These are phyloP conservation scores for Beauveria scarabaeidicola DNA, from an alignment of 2,329 filamentous ascomycete species.

Conservation along the genomic window DNA sequence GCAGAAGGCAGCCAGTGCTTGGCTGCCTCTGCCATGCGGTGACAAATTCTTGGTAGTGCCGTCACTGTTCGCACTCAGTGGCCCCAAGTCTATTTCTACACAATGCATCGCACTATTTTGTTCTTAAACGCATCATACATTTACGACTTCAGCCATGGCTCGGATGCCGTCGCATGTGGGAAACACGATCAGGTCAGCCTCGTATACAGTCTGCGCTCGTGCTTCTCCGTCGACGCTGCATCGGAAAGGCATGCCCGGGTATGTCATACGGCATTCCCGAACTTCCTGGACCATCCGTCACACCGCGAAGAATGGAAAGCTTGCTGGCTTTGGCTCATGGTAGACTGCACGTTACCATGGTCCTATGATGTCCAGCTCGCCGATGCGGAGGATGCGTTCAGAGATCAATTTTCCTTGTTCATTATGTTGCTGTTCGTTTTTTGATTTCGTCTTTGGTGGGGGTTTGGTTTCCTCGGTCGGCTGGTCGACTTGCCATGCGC, in stretches of 20 bases:
- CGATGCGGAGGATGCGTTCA: conserved; percentile 7
- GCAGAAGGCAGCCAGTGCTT: background rate
- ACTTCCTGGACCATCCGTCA: conserved; percentile 1
- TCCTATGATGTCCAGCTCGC: background rate
- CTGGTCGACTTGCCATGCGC: background rate
- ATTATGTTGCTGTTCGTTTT: conserved; percentile 23
- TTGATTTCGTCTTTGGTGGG: conserved; percentile 15
- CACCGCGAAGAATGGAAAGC: background rate
- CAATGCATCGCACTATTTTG: conserved; percentile 30
- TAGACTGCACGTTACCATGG: conserved; percentile 3
- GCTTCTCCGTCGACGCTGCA: background rate
- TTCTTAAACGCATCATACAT: conserved; percentile 32
- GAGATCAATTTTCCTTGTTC: conserved; percentile 9
- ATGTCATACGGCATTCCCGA: conserved; percentile 1
- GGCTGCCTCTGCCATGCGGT: background rate
- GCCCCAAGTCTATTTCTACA: background rate
- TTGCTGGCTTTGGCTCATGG: background rate
- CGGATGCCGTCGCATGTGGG: conserved; percentile 23
- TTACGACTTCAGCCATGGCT: conserved; percentile 32
- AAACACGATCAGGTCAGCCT: background rate
- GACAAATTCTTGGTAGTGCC: background rate
- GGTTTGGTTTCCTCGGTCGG: conserved; percentile 15
- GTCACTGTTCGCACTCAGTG: background rate
- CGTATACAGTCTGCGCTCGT: background rate
- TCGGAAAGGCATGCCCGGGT: conserved; percentile 12